Conservation (phyloP, 345 rosid genomes). For the Syzygium aqueum region DNA sequence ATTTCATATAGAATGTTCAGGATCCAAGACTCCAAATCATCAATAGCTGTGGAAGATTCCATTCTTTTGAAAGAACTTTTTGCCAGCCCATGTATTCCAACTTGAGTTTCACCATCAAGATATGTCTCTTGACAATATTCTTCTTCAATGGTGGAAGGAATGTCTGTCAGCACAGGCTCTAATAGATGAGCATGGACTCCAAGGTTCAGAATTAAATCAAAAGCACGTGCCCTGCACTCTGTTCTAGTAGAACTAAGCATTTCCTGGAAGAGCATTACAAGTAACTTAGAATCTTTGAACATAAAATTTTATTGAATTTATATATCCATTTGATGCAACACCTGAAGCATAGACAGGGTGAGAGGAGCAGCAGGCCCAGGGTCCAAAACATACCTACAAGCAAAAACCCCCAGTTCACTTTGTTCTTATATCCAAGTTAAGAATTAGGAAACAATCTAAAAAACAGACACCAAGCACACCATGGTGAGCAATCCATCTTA, state of each 20-base stretch:
- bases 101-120: slow-evolving; percentile 47
- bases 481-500: not conserved
- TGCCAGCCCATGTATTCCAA: slow-evolving; percentile 34
- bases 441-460: not conserved
- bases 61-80: slow-evolving; percentile 40
- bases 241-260: slow-evolving; percentile 81
- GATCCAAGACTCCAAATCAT: slow-evolving; percentile 86
- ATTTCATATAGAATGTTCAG: slow-evolving; percentile 77
- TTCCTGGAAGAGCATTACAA: slow-evolving; percentile 46
- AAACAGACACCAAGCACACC: not conserved
- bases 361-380: slow-evolving; percentile 98
- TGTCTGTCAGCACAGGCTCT: slow-evolving; percentile 70
- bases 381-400: slow-evolving; percentile 88
- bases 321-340: slow-evolving; percentile 18
- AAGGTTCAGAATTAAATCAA: slow-evolving; percentile 91
- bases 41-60: slow-evolving; percentile 55
- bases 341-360: slow-evolving; percentile 93
- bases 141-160: slow-evolving; percentile 74
- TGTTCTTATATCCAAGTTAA: not conserved
- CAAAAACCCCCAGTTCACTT: slow-evolving; percentile 5
- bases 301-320: slow-evolving; percentile 3
- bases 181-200: slow-evolving; percentile 95
- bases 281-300: slow-evolving; percentile 13
- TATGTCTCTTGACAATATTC: slow-evolving; percentile 66
- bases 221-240: slow-evolving; percentile 79